Evolutionary conservation across 2,329 filamentous ascomycete species (phyloP), one percentile per base, ranked within the genome.

Genomic region (Alternaria dauci): DNA sequence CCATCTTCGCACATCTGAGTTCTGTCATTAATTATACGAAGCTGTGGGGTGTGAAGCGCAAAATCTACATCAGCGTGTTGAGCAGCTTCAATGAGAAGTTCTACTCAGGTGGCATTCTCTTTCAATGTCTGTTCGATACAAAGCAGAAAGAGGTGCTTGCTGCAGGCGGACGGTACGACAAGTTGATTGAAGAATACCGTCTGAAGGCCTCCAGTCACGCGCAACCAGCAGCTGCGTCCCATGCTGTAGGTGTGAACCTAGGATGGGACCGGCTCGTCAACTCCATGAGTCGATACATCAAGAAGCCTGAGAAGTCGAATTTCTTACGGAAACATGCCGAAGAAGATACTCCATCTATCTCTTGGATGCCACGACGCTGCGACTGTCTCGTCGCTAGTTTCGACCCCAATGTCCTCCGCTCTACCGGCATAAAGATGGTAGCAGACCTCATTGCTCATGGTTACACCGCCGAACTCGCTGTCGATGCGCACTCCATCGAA

Each of bases 341-440:
- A 36, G 90, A 93, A 59, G 71, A 65, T 79, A 72, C 71, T 0
- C 67, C 74, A 16, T 67, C 71, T 4, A 56, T 74, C 2, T 76
- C 76, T 0, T 80, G 78, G 78, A 75, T 77, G 67, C 75, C 76
- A 30, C 65, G 73, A 39, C 70, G 92, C 84, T 97, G 94, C 72
- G 94, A 98, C 76, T 91, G 95, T 14, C 87, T 98, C 3, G 89
- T 99, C 38, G 91, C 93, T 11, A 94, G 93, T 70, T 96, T 96
- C 70, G 93, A 97, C 72, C 82, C 90, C 0, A 85, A 88, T 4
- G 86, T 93, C 4, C 85, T 97, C 12, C 88, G 92, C 39, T 91
- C 90, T 0, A 85, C 86, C 0, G 94, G 93, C 1, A 83, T 97
- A 25, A 90, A 91, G 66, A 84, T 97, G 42, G 82, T 97, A 8